Percentiles rank a stretch among this genome's conserved stretches.
Evolutionary conservation across 306 rosid genomes (phyloP).

Genomic region (Hippophae gyantsensis): DNA sequence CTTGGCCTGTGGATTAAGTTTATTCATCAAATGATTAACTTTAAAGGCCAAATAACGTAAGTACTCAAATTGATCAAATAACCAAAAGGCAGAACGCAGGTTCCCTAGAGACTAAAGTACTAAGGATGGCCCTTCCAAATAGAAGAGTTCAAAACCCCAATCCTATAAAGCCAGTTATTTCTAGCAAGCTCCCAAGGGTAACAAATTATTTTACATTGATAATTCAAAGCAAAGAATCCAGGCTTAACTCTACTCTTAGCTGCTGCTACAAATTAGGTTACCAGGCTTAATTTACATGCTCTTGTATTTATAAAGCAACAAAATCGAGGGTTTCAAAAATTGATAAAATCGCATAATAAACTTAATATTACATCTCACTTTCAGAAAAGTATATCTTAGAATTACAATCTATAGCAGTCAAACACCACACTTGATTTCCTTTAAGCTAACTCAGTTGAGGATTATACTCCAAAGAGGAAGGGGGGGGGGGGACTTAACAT

Average conservation of each 20-base stretch:
- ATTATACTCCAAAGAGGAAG: too few species aligned
- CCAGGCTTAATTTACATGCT: too few species aligned
- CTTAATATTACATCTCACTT: neutral
- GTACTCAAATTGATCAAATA: neutral
- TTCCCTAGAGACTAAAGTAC: neutral
- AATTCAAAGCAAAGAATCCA: too few species aligned
- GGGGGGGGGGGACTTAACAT: too few species aligned
- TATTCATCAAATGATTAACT: constrained; percentile 11
- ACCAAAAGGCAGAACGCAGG: neutral
- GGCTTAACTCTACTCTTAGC: neutral
- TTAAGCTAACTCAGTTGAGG: too few species aligned
- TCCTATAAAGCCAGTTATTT: too few species aligned
- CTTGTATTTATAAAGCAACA: neutral
- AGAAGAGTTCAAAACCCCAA: too few species aligned
- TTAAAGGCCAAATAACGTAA: neutral
- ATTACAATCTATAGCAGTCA: neutral
- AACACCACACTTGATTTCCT: too few species aligned
- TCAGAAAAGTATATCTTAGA: neutral
- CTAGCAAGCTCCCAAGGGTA: too few species aligned
- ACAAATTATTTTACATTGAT: too few species aligned
- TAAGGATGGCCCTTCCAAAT: too few species aligned
- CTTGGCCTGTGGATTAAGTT: constrained; percentile 56
- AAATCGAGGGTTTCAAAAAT: neutral
- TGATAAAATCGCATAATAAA: neutral
- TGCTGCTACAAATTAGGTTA: neutral